Percentiles rank a stretch among this genome's conserved stretches.
Evolutionary conservation across 352 stramenopile species (phyloP).

Genomic region (Aphanomyces euteiches): DNA sequence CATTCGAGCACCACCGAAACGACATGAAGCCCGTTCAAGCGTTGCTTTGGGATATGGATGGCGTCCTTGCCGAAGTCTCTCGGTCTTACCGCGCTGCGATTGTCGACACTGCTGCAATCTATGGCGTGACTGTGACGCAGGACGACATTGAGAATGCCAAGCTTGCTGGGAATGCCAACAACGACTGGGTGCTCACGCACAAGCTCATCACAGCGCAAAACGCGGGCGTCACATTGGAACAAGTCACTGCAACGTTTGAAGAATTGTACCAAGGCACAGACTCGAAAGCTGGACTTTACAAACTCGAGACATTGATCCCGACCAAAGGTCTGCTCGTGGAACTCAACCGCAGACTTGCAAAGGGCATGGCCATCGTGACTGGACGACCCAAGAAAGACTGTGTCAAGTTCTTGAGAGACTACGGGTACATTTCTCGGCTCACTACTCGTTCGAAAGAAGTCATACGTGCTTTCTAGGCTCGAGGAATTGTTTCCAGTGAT

Average conservation of each 20-base stretch:
- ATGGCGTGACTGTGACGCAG: conserved; percentile 77
- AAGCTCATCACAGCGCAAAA: conserved; percentile 68
- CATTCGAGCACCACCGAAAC: background rate
- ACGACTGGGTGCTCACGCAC: conserved; percentile 95
- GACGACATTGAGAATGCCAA: conserved; percentile 91
- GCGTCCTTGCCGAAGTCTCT: conserved; percentile 94
- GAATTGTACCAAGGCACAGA: conserved; percentile 90
- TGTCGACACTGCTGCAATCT: conserved; percentile 78
- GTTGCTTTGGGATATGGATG: conserved; percentile 96
- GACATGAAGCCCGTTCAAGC: conserved; percentile 44
- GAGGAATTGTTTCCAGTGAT: conserved; percentile 82
- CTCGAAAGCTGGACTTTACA: conserved; percentile 68
- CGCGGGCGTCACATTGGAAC: conserved; percentile 63
- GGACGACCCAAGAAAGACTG: conserved; percentile 92
- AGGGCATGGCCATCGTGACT: conserved; percentile 90
- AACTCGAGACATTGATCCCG: conserved; percentile 91
- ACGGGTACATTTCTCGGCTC: conserved; percentile 42
- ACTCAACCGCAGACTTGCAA: conserved; percentile 67
- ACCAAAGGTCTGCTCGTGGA: conserved; percentile 79
- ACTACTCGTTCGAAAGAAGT: background rate
- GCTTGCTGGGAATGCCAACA: conserved; percentile 93
- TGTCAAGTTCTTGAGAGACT: conserved; percentile 87
- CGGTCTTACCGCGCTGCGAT: conserved; percentile 93
- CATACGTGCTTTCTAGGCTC: conserved; percentile 42
- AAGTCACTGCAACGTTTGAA: conserved; percentile 93